phyloP scores from a whole-genome alignment of 208 protist genomes.

The Acanthamoeba castellanii region DNA sequence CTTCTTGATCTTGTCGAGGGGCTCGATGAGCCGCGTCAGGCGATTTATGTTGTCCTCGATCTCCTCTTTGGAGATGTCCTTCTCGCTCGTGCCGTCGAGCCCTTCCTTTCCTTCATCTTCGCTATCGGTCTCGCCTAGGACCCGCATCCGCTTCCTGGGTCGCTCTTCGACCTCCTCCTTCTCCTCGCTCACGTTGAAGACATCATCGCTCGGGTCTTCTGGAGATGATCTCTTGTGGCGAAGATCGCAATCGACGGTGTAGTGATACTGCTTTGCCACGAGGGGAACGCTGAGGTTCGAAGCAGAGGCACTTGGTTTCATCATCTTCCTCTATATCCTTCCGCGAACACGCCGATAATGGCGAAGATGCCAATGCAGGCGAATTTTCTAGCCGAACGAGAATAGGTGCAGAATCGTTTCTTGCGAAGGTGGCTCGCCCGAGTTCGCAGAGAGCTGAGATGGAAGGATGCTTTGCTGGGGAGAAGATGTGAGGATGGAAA shows the following conservation, averaged over 20 bases:
- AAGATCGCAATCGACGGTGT: slow-evolving; percentile 8
- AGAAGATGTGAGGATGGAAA: neutral
- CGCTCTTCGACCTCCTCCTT: neutral
- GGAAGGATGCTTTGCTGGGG: neutral
- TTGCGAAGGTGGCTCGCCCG: neutral
- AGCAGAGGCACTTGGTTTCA: neutral
- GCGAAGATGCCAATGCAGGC: neutral
- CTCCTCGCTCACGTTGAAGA: neutral
- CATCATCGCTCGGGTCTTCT: neutral
- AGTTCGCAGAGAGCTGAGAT: neutral
- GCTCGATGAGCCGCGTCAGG: slow-evolving; percentile 15
- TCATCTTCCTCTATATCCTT: neutral
- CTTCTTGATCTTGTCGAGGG: slow-evolving; percentile 4
- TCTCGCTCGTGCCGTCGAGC: neutral
- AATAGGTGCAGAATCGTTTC: no score
- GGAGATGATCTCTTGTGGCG: slow-evolving; percentile 2
- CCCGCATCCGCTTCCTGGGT: neutral
- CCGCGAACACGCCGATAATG: neutral
- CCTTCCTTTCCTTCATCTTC: slow-evolving; percentile 11
- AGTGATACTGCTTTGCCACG: neutral
- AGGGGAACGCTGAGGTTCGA: neutral
- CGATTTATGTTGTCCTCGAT: slow-evolving; percentile 46
- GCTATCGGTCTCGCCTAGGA: slow-evolving; percentile 29
- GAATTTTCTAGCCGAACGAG: no score
- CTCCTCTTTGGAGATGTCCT: neutral